Evolutionary conservation across 2,329 filamentous ascomycete genomes (phyloP), one percentile per base, ranked within the genome.

Genomic region (Epichloe sylvatica): DNA sequence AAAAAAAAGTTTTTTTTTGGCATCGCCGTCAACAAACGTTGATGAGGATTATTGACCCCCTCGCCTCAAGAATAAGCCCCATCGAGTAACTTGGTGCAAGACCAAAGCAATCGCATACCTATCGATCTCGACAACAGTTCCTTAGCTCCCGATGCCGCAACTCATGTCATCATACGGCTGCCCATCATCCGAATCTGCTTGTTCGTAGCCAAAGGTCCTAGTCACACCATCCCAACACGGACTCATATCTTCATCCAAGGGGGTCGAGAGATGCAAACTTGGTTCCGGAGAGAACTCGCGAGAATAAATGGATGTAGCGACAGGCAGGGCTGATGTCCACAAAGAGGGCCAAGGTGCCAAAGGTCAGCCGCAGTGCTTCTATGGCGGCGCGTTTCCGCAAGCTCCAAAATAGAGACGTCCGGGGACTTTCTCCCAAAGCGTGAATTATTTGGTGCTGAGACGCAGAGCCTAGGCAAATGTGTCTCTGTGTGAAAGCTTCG

Each of bases 361-460:
- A 80, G 80, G 79, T 88, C 71, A 90, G 84, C 88, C 88, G 86
- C 89, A 74, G 77, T 89, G 89, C 90, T 94, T 94, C 83, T 96
- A 90, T 94, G 91, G 89, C 90, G 90, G 88, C 87, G 90, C 88
- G 86, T 96, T 94, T 94, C 88, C 87, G 88, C 90, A 78, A 62
- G 61, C 62, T 63, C 62, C 56, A 51, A 57, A 64, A 63, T 17
- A 60, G 68, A 72, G 76, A 76, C 77, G 90, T 96, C 91, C 91
- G 91, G 91, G 91, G 91, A 97, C 91, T 97, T 97, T 97, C 91
- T 95, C 91, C 91, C 89, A 92, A 96, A 96, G 90, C 90, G 65
- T 58, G 30, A 17, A 6, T 35, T 30, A 25, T 62, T 54, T 46
- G 53, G 59, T 63, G 60, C 62, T 65, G 64, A 70, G 57, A 67